phyloP scores from a whole-genome alignment of 2,329 filamentous ascomycete species.

The Paraconiothyrium brasiliense region DNA sequence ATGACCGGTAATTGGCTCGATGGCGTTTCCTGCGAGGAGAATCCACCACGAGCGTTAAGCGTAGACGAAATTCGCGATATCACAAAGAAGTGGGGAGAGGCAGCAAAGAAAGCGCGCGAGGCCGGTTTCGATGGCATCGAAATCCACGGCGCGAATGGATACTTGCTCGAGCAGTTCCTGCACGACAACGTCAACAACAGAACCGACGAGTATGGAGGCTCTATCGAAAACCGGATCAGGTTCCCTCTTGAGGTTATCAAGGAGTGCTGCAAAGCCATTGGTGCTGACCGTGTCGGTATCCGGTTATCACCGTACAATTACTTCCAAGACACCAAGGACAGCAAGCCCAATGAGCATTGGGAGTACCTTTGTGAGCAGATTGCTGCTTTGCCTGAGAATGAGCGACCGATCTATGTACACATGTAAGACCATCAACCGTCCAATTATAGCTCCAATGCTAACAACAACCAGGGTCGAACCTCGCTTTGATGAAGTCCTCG shows the following conservation, averaged over 20 bases:
- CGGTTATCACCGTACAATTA: conserved; percentile 48
- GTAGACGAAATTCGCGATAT: conserved; percentile 34
- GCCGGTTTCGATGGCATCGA: conserved; percentile 53
- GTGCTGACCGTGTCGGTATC: conserved; percentile 44
- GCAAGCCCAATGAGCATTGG: conserved; percentile 58
- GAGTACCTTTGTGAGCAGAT: conserved; percentile 56
- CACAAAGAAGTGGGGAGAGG: conserved; percentile 51
- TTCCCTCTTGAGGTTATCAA: conserved; percentile 66
- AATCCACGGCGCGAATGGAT: conserved; percentile 53
- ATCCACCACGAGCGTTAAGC: conserved; percentile 48
- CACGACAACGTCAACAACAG: conserved; percentile 61
- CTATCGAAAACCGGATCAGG: conserved; percentile 60
- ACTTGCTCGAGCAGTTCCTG: conserved; percentile 63
- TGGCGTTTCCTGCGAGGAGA: conserved; percentile 47
- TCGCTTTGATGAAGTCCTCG: conserved; percentile 49
- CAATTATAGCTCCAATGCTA: conserved; percentile 5
- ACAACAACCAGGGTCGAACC: conserved; percentile 45
- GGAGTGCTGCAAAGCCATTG: conserved; percentile 44
- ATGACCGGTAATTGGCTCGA: conserved; percentile 53
- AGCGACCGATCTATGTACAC: conserved; percentile 45
- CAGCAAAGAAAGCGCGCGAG: conserved; percentile 49
- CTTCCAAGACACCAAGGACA: conserved; percentile 54
- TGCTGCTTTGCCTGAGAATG: conserved; percentile 38
- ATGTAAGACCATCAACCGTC: conserved; percentile 34
- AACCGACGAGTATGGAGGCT: conserved; percentile 62